phyloP scores from a whole-genome alignment of 306 rosid genomes.

The Quercus agrifolia region DNA sequence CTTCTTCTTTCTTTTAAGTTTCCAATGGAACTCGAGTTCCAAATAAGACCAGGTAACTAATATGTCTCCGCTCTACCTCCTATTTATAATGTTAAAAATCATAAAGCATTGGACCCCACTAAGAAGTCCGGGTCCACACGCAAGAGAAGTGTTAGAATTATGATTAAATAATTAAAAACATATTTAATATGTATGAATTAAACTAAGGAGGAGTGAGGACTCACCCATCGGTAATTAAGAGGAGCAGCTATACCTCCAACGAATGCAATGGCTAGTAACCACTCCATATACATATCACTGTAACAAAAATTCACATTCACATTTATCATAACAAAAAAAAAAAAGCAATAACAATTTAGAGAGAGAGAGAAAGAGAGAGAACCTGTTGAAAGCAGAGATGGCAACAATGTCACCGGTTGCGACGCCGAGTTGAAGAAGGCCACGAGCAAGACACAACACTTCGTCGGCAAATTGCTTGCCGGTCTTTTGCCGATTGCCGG shows the following conservation, averaged over 20 bases:
- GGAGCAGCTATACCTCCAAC: constrained; percentile 85
- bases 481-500: constrained; percentile 42
- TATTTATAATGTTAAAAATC: too few species aligned
- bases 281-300: constrained; percentile 82
- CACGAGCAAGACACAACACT: constrained; percentile 55
- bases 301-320: neutral
- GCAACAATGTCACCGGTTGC: constrained; percentile 61
- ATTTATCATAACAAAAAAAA: neutral
- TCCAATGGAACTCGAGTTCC: too few species aligned
- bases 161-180: too few species aligned
- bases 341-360: neutral
- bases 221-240: constrained; percentile 88
- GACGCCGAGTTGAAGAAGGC: constrained; percentile 56
- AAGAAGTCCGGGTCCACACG: too few species aligned
- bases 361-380: neutral
- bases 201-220: constrained; percentile 3
- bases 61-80: too few species aligned
- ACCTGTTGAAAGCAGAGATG: constrained; percentile 84
- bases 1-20: too few species aligned
- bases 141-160: too few species aligned
- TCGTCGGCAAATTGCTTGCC: constrained; percentile 53
- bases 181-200: neutral
- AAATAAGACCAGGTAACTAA: too few species aligned
- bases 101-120: too few species aligned
- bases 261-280: constrained; percentile 87